Evolutionary conservation across 176 grass and related monocot species (phyloP).

Genomic region (Cenchrus purpureus): DNA sequence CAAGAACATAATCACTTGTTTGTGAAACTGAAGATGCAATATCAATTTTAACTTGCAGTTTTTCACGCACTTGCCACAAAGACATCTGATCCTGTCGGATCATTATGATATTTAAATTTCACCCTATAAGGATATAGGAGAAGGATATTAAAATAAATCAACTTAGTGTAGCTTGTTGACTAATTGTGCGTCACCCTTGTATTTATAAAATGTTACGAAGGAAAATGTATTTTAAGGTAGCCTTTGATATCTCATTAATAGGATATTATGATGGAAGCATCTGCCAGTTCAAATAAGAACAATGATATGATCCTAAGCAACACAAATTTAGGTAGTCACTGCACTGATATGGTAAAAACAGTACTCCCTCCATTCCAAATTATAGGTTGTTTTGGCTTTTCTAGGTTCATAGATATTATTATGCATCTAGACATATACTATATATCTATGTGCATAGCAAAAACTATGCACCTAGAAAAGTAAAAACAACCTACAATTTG

Average conservation of each 20-base stretch:
- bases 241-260: not conserved
- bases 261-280: not conserved
- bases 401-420: too few species aligned
- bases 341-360: not conserved
- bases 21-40: not conserved
- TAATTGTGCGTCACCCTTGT: not conserved
- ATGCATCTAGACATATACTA: too few species aligned
- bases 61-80: not conserved
- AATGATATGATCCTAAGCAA: not conserved
- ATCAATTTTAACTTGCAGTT: constrained; percentile 3
- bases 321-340: constrained; percentile 20
- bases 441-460: too few species aligned
- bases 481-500: too few species aligned
- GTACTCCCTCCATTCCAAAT: not conserved
- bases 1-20: not conserved
- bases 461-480: too few species aligned
- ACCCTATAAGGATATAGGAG: not conserved
- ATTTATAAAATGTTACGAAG: not conserved
- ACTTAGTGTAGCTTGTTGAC: not conserved
- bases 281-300: not conserved
- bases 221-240: not conserved
- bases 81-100: not conserved
- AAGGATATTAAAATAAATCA: constrained; percentile 10
- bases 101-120: not conserved
- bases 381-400: too few species aligned